phyloP scores from a whole-genome alignment of 2,329 filamentous ascomycete species.

The Cladosporium sp. region DNA sequence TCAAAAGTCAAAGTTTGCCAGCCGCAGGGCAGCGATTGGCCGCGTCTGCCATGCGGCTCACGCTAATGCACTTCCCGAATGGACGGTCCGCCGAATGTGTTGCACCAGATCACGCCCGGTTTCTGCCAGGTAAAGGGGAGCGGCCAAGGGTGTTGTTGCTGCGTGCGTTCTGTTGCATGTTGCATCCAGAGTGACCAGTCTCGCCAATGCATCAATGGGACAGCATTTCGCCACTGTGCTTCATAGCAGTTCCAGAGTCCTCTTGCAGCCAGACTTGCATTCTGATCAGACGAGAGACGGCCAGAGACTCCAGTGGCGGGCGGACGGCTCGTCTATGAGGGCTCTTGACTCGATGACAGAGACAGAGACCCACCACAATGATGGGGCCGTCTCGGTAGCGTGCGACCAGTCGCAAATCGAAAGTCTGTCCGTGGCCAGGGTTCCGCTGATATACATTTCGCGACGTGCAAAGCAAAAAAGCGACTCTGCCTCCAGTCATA shows the following conservation, averaged over 20 bases:
- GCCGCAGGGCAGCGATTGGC: slow-evolving; percentile 1
- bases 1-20: slow-evolving; percentile 19
- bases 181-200: background rate
- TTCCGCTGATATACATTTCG: slow-evolving; percentile 7
- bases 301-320: slow-evolving; percentile 8
- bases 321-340: slow-evolving; percentile 10
- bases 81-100: slow-evolving; percentile 13
- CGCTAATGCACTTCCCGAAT: slow-evolving; percentile 9
- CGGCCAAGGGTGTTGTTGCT: background rate
- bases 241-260: background rate
- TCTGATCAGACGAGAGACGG: background rate
- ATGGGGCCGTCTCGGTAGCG: slow-evolving; percentile 20
- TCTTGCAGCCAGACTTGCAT: background rate
- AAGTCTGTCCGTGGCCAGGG: slow-evolving; percentile 11
- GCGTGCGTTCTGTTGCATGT: background rate
- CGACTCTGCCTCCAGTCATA: slow-evolving; percentile 16
- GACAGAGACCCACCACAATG: slow-evolving; percentile 13
- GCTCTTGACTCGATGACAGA: slow-evolving; percentile 17
- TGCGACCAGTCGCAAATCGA: slow-evolving; percentile 12
- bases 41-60: background rate
- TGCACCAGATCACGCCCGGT: background rate
- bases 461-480: slow-evolving; percentile 11
- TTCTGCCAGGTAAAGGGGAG: slow-evolving; percentile 5
- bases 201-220: background rate
- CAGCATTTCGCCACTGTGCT: background rate